Conservation (phyloP, 345 rosid genomes). For the Zanthoxylum bungeanum region DNA sequence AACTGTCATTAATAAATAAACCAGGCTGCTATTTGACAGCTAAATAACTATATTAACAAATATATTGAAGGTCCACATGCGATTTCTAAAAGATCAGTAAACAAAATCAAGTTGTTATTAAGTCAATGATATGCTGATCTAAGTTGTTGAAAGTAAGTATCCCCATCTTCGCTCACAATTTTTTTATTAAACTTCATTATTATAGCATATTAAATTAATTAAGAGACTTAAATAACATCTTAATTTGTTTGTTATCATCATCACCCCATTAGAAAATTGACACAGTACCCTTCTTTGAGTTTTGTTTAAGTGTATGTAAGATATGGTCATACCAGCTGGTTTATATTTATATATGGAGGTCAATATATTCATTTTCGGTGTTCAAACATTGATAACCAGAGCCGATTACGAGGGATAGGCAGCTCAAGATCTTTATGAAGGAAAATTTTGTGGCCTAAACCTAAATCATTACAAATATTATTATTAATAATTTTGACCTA, state of each 20-base stretch:
- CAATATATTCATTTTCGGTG: neutral
- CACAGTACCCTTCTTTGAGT: neutral
- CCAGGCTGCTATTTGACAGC: neutral
- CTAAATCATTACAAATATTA: too few species aligned
- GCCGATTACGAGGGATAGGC: too few species aligned
- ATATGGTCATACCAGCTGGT: neutral
- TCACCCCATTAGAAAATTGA: neutral
- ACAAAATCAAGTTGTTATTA: neutral
- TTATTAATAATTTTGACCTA: too few species aligned
- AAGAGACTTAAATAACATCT: neutral
- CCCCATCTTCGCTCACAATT: neutral
- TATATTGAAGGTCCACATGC: neutral
- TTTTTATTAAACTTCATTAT: neutral
- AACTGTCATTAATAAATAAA: constrained; percentile 8
- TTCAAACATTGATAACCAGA: too few species aligned
- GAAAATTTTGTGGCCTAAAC: too few species aligned
- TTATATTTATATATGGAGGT: neutral
- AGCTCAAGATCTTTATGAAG: too few species aligned
- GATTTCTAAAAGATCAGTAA: neutral
- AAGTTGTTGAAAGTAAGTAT: neutral
- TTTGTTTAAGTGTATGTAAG: neutral
- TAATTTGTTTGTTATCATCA: neutral
- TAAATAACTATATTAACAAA: neutral
- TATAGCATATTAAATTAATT: neutral
- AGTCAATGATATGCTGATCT: constrained; percentile 7